Evolutionary conservation across 805 yeast species (phyloP).

Genomic region (Saccharomycodes ludwigii): DNA sequence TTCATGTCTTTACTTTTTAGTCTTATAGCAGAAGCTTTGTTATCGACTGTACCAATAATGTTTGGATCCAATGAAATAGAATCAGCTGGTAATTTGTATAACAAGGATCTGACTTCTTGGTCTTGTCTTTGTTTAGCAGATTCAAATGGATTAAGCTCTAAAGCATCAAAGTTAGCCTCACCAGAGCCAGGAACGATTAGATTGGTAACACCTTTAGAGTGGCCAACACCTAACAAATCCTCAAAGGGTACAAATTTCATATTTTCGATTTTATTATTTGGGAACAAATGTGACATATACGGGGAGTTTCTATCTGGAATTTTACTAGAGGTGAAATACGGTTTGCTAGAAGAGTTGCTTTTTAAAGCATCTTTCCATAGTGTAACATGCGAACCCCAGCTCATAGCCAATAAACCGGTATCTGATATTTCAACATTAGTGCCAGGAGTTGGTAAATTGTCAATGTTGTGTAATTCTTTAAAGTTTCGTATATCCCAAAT

Average conservation of each 20-base stretch:
- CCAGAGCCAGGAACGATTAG: constrained; percentile 92
- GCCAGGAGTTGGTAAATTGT: constrained; percentile 75
- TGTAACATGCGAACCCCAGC: constrained; percentile 93
- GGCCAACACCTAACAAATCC: constrained; percentile 90
- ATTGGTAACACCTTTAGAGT: constrained; percentile 65
- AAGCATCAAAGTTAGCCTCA: constrained; percentile 92
- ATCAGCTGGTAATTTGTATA: constrained; percentile 86
- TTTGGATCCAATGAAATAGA: constrained; percentile 86
- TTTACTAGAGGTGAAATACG: constrained; percentile 29
- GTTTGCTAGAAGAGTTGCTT: constrained; percentile 31
- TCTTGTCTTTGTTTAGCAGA: constrained; percentile 89
- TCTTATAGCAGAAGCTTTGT: constrained; percentile 50
- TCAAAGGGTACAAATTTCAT: constrained; percentile 83
- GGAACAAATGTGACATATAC: constrained; percentile 80
- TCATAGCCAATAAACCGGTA: constrained; percentile 74
- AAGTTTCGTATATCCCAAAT: constrained; percentile 90
- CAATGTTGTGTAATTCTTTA: constrained; percentile 49
- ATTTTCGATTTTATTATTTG: constrained; percentile 62
- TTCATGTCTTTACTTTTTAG: constrained; percentile 45
- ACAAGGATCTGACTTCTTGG: constrained; percentile 70
- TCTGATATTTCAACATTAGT: constrained; percentile 71
- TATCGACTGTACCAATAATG: constrained; percentile 74
- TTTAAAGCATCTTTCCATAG: constrained; percentile 83
- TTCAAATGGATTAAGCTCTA: constrained; percentile 88
- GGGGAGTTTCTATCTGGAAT: constrained; percentile 41